Evolutionary conservation across 1,139 yeast species (phyloP), one percentile per base, ranked within the genome.

Genomic region (Ashbya aceris): DNA sequence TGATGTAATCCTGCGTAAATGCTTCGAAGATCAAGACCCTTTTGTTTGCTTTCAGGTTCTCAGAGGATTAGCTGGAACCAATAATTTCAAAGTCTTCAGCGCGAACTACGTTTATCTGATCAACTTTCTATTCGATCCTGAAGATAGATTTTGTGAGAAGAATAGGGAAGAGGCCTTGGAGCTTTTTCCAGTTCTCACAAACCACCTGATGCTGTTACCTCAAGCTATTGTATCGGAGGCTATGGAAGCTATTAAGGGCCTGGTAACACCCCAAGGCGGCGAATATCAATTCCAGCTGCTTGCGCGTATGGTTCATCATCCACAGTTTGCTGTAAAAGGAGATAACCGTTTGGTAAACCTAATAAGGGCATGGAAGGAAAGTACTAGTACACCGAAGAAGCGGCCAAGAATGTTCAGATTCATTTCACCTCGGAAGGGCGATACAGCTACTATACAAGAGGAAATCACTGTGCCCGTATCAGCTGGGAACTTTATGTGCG

Each of bases 91-190:
- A 10, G 35, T 44, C 8, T 42, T 50, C 29, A 27, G 33, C 7
- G 38, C 41, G 4, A 40, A 45, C 32, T 38, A 41, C 11, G 40
- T 36, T 5, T 50, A 50, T 17, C 33, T 51, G n/a, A 28, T 44
- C 12, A 28, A 29, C 7, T 50, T 51, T 34, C 38, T 48, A 26
- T 33, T 46, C 10, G 43, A 35, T 27, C 30, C 40, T 10, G 30
- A 41, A n/a, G 31, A 43, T 7, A 20, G n/a, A 2, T 27, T 40
- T 10, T 38, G 40, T n/a, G 34, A 28, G 6, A 11, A 31, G 14
- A 40, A 42, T 13, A 39, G 33, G 17, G 17, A 28, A 29, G 33
- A 17, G 3, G 26, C 35, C 4, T 27, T 37, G 30, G 28, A 27
- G 13, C 8, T 39, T 2, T 40, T 45, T n/a, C 38, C 38, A 9